A percentile compares a stretch with the other conserved stretches of the same genome.
Conservation (phyloP, 2,329 filamentous ascomycete species). For the Thermomyces lanuginosus region DNA sequence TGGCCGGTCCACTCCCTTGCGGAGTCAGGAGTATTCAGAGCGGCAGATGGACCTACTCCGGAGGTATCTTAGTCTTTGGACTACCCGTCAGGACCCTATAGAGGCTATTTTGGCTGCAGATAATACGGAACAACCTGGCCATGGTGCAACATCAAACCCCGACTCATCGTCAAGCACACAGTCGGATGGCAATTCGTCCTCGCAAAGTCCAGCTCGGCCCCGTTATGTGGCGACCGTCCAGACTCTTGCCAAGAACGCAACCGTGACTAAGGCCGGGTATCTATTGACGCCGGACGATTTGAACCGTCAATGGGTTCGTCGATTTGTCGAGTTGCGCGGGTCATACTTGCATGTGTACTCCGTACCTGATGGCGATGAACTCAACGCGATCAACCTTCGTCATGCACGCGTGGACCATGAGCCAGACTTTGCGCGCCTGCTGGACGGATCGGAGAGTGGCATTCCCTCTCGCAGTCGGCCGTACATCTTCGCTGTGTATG, state of each 20-base stretch:
- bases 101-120: slow-evolving; percentile 29
- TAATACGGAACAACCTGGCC: slow-evolving; percentile 28
- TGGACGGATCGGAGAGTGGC: slow-evolving; percentile 37
- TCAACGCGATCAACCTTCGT: slow-evolving; percentile 72
- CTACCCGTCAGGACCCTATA: slow-evolving; percentile 24
- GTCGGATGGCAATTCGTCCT: slow-evolving; percentile 14
- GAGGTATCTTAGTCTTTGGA: slow-evolving; percentile 28
- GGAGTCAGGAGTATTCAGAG: slow-evolving; percentile 20
- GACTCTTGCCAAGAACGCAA: slow-evolving; percentile 62
- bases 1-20: slow-evolving; percentile 21
- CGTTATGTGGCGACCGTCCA: slow-evolving; percentile 62
- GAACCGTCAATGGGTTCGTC: slow-evolving; percentile 65
- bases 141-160: slow-evolving; percentile 18
- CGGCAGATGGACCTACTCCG: slow-evolving; percentile 23
- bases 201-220: slow-evolving; percentile 33
- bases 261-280: slow-evolving; percentile 71
- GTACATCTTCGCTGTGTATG: slow-evolving; percentile 87
- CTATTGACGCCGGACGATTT: slow-evolving; percentile 70
- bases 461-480: slow-evolving; percentile 33
- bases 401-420: slow-evolving; percentile 87
- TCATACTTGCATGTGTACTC: slow-evolving; percentile 88
- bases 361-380: slow-evolving; percentile 71
- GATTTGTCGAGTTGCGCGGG: slow-evolving; percentile 79
- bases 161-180: slow-evolving; percentile 9
- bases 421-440: slow-evolving; percentile 66